These are phyloP conservation scores for Ophiostoma tasmaniense DNA, from an alignment of 2,329 filamentous ascomycete genomes.

Conservation along the genomic window DNA sequence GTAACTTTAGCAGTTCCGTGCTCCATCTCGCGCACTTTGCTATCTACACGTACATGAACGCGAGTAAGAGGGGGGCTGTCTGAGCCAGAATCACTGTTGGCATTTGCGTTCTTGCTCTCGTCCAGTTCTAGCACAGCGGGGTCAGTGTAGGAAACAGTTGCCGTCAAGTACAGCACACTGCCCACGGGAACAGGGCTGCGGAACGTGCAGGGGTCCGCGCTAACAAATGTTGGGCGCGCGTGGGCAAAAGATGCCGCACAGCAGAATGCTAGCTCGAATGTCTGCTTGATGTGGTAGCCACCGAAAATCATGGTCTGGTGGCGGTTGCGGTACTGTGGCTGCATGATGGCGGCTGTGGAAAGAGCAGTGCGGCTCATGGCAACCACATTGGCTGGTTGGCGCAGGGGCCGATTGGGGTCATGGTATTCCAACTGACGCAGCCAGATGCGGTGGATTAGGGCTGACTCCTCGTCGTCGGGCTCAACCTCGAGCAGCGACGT, in stretches of 20 bases:
- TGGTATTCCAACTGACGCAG: conserved; percentile 46
- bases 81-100: conserved; percentile 17
- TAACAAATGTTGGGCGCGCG: conserved; percentile 16
- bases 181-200: conserved; percentile 68
- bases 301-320: conserved; percentile 76
- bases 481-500: conserved; percentile 51
- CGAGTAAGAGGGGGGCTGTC: conserved; percentile 33
- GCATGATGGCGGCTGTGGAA: conserved; percentile 61
- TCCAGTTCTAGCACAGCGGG: conserved; percentile 32
- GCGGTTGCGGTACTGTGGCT: conserved; percentile 46
- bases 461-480: conserved; percentile 62
- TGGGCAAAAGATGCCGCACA: conserved; percentile 35
- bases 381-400: conserved; percentile 37
- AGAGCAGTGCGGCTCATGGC: conserved; percentile 52
- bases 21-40: conserved; percentile 63
- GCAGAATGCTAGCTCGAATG: conserved; percentile 69
- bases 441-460: conserved; percentile 67
- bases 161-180: conserved; percentile 64
- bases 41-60: conserved; percentile 63
- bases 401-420: conserved; percentile 27
- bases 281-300: conserved; percentile 64
- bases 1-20: conserved; percentile 52
- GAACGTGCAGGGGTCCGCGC: conserved; percentile 62
- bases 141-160: conserved; percentile 64
- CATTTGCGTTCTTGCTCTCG: not conserved